A percentile compares a stretch with the other conserved stretches of the same genome.
These are phyloP conservation scores for Allium sativum DNA, from an alignment of 106 monocot species.

Conservation along the genomic window DNA sequence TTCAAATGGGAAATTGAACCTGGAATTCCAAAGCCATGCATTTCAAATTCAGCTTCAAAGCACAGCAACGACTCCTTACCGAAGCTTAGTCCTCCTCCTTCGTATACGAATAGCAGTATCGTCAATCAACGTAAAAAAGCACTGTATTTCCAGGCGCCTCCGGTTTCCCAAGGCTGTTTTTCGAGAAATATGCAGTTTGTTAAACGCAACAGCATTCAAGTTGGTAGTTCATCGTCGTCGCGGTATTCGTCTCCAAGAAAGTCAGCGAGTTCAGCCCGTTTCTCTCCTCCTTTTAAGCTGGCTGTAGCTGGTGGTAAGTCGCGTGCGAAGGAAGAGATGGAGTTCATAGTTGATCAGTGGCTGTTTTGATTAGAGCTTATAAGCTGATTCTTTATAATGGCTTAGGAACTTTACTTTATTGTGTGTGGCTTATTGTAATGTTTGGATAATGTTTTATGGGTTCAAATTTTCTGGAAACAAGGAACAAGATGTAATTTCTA, in stretches of 20 bases:
- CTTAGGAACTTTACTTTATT: no score
- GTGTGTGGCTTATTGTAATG: no score
- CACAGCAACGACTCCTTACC: neutral
- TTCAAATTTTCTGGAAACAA: no score
- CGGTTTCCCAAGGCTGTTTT: conserved; percentile 4
- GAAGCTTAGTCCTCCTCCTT: conserved; percentile 14
- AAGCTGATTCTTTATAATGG: no score
- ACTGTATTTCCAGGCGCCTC: neutral
- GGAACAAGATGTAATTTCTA: no score
- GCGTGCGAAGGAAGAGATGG: conserved; percentile 4
- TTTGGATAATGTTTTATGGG: no score
- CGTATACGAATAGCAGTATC: neutral
- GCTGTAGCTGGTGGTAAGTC: neutral
- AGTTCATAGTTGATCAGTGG: neutral
- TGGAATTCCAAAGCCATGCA: conserved; percentile 27
- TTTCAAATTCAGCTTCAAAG: neutral
- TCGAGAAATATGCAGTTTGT: neutral
- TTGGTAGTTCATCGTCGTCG: no score
- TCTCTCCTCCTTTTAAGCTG: neutral
- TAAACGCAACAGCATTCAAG: neutral
- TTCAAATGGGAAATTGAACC: conserved; percentile 55
- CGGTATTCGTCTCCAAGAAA: neutral
- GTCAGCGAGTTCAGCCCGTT: neutral
- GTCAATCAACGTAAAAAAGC: neutral
- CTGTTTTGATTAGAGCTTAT: neutral